Base-by-base conservation (phyloP, 108 stramenopile genomes). In the Cafeteria roenbergensis region DNA sequence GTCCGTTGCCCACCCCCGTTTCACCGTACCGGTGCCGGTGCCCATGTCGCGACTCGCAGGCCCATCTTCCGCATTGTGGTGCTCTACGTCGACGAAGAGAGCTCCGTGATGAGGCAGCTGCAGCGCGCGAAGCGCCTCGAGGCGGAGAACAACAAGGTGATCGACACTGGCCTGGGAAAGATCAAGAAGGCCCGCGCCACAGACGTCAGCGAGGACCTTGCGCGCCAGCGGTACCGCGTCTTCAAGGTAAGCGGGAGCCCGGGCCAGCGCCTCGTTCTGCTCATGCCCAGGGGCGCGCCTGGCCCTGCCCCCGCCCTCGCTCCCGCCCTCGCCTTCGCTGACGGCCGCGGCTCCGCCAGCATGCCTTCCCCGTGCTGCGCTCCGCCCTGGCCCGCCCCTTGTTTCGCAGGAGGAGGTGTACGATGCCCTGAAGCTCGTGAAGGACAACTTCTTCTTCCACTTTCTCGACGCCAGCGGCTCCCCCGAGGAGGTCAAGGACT, bases 51-150 rank as follows among this genome's bases (percentile, higher is more conserved):
- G n/a, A n/a, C n/a, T n/a, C n/a, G 22, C 24, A 9, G 59, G 9
- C 59, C 59, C 21, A 12, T 26, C 37, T 26, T 61, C 37, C 59
- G n/a, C 37, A 61, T 61, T 25, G n/a, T 27, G 9, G 59, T 61
- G 37, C n/a, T 61, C 17, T 61, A 61, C 30, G 59, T 61, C 22
- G 59, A 61, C 2, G 59, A 12, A 32, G 59, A 61, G 37, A 27
- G 30, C 17, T 29, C 20, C 59, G 59, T 61, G 36, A 35, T 22
- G 34, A 9, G 59, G 21, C 59, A 61, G 59, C 29, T 61, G 24
- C 17, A 6, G 29, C 34, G 59, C 22, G 59, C 21, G 24, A 3
- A 35, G 59, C 8, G n/a, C 8, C 37, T 61, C 2, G 59, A 6
- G 17, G 22, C 8, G 24, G 2, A 28, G 20, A 61, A 61, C 37